phyloP scores from a whole-genome alignment of 306 rosid genomes.

The Glycine soja region DNA sequence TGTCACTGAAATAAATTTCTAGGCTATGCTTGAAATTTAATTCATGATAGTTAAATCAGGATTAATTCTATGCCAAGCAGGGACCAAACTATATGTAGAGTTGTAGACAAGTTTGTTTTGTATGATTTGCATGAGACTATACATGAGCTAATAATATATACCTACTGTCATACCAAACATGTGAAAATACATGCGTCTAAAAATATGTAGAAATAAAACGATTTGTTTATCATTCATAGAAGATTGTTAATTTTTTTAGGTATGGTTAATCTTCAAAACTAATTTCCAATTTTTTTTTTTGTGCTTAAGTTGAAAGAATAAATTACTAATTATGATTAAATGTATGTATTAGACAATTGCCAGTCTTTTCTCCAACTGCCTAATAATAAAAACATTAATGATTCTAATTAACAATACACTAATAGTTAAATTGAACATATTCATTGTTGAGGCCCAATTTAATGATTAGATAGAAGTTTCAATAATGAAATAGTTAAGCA shows the following conservation, averaged over 20 bases:
- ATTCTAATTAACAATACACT: not conserved
- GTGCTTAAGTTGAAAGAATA: not conserved
- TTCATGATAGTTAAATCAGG: not conserved
- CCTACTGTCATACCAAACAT: not conserved
- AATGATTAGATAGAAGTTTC: conserved; percentile 34
- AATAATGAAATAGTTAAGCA: too few relatives aligned
- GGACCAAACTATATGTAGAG: not conserved
- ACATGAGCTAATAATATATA: not conserved
- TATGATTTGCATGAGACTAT: not conserved
- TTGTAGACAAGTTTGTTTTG: not conserved
- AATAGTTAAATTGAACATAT: conserved; percentile 1
- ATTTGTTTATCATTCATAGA: not conserved
- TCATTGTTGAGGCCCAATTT: not conserved
- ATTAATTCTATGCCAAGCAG: not conserved
- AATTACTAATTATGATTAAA: not conserved
- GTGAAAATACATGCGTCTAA: not conserved
- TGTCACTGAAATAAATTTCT: not conserved
- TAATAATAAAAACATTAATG: not conserved
- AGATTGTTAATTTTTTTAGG: not conserved
- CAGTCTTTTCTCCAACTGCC: not conserved
- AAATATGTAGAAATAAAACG: not conserved
- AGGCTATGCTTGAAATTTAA: too few relatives aligned
- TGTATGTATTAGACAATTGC: not conserved
- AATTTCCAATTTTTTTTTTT: not conserved
- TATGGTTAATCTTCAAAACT: not conserved